Evolutionary conservation across 768 basidiomycete genomes (phyloP).

Genomic region (Pulveroboletus frians): DNA sequence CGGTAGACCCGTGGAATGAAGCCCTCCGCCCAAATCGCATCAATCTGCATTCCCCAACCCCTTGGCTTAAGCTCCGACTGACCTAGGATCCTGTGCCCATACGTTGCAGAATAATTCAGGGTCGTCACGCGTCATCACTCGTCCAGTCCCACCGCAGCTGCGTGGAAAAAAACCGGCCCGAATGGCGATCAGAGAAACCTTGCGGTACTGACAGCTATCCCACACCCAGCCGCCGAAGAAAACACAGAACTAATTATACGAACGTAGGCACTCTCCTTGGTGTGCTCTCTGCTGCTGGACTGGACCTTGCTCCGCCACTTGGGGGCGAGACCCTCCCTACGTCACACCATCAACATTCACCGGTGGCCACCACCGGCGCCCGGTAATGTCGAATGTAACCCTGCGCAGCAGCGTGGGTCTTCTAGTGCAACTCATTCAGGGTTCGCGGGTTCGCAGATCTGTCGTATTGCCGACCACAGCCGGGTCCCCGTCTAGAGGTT

Average conservation of each 20-base stretch:
- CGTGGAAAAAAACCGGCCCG: slow-evolving; percentile 20
- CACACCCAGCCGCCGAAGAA: slow-evolving; percentile 4
- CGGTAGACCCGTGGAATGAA: neutral
- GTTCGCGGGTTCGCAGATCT: slow-evolving; percentile 11
- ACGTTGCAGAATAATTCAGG: slow-evolving; percentile 16
- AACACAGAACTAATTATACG: slow-evolving; percentile 8
- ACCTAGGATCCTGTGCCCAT: slow-evolving; percentile 5
- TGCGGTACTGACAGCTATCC: slow-evolving; percentile 2
- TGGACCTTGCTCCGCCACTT: slow-evolving; percentile 3
- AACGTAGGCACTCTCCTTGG: slow-evolving; percentile 4
- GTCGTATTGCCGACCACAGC: slow-evolving; percentile 3
- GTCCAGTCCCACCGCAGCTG: slow-evolving; percentile 8
- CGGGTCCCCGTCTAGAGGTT: neutral
- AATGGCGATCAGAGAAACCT: slow-evolving; percentile 11
- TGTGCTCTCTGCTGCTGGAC: slow-evolving; percentile 1
- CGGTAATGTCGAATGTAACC: slow-evolving; percentile 3
- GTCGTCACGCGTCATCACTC: slow-evolving; percentile 15
- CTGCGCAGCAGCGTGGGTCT: slow-evolving; percentile 19
- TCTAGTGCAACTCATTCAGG: slow-evolving; percentile 13
- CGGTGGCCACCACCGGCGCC: slow-evolving; percentile 4
- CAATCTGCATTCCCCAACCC: slow-evolving; percentile 14
- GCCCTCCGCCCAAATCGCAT: slow-evolving; percentile 30
- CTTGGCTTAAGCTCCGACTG: slow-evolving; percentile 16
- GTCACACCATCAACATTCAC: slow-evolving; percentile 11
- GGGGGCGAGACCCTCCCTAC: neutral